These are phyloP conservation scores for Podospora conica DNA, from an alignment of 495 filamentous ascomycete genomes.

Conservation along the genomic window DNA sequence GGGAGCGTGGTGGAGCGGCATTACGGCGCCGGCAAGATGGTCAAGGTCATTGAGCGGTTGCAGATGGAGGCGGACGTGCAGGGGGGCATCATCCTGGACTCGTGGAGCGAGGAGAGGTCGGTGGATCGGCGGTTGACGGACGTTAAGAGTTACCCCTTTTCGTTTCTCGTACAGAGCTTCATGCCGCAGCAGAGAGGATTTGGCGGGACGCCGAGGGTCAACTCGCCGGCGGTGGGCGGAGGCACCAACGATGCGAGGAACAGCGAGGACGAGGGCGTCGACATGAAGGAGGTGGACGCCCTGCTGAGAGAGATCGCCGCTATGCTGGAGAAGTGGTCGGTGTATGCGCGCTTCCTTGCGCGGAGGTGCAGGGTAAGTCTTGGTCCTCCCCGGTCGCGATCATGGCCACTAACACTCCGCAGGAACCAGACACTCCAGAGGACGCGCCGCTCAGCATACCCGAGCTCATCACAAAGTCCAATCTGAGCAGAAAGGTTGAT, in stretches of 20 bases:
- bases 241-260: conserved; percentile 42
- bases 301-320: conserved; percentile 77
- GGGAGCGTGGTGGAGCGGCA: conserved; percentile 84
- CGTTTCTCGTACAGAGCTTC: conserved; percentile 93
- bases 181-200: conserved; percentile 58
- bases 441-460: conserved; percentile 54
- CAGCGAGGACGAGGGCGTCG: conserved; percentile 82
- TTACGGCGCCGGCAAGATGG: conserved; percentile 88
- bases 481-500: conserved; percentile 66
- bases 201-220: conserved; percentile 44
- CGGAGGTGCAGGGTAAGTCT: conserved; percentile 68
- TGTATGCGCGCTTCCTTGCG: conserved; percentile 84
- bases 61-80: conserved; percentile 95
- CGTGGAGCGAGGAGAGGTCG: conserved; percentile 83
- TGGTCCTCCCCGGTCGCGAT: neutral
- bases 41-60: conserved; percentile 87
- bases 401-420: neutral
- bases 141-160: conserved; percentile 93
- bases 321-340: conserved; percentile 89
- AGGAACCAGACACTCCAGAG: conserved; percentile 40
- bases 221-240: conserved; percentile 61
- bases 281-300: conserved; percentile 90
- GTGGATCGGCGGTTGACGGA: conserved; percentile 85
- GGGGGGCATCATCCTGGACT: conserved; percentile 93
- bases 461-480: conserved; percentile 64